Base-by-base conservation (phyloP, 1,284 basidiomycete genomes). In the Melampsora americana region DNA sequence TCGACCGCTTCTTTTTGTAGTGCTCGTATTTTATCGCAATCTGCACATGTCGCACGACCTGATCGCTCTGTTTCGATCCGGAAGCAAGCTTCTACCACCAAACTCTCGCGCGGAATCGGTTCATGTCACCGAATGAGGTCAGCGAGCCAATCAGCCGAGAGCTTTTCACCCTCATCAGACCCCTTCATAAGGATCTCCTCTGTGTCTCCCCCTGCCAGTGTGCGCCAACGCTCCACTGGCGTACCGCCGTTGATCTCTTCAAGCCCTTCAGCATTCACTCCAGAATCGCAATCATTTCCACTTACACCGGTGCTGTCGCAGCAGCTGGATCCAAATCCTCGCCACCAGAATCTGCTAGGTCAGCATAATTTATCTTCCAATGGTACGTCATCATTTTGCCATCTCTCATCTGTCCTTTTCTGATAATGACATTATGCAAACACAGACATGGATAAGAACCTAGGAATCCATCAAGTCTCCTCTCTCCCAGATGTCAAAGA, bases 201-300 rank as follows among this genome's bases (percentile, higher is more conserved):
- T 11, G 26, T 56, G 50, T 20, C 50, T 26, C 12, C 42, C 26
- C 6, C 26, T 65, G 64, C 35, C 35, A 35, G 35, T 35, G 9
- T 35, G 35, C 35, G 35, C 35, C 35, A 35, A 4, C 35, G 35
- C 35, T 35, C 35, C 12, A 26, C 3, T 14, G 23, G 50, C 50
- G 18, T 53, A 5, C 23, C 50, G 5, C 50, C 48, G 16, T 26
- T n/a, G n/a, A 26, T 74, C 20, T 12, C 53, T 42, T 74, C 65
- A 5, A 53, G 61, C 20, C 59, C 72, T 28, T 16, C 35, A 1
- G 18, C 64, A 18, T 39, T 60, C n/a, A 74, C 64, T 28, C 72
- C 72, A 5, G 65, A 74, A 12, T 39, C 16, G 14, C 66, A 53
- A 1, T 66, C 48, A 23, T 74, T 67, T 42, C 72, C 72, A 28